Conservation (phyloP, 2,329 filamentous ascomycete species). For the Elsinoe ampelina region DNA sequence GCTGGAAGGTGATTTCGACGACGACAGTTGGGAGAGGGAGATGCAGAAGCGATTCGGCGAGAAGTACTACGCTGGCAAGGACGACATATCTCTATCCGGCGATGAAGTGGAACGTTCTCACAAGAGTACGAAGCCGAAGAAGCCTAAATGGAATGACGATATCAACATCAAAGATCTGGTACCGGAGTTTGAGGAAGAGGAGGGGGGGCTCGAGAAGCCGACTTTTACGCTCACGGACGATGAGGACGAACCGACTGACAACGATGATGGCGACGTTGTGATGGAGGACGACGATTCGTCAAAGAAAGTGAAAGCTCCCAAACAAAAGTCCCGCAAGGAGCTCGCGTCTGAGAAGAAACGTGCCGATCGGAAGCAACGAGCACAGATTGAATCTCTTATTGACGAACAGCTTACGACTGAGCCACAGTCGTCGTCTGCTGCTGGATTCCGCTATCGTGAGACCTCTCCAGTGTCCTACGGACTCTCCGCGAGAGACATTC, state of each 20-base stretch:
- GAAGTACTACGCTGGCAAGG: conserved; percentile 70
- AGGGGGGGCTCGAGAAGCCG: conserved; percentile 34
- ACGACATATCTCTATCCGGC: conserved; percentile 30
- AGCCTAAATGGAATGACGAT: conserved; percentile 91
- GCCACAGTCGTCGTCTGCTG: conserved; percentile 41
- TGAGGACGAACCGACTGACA: conserved; percentile 34
- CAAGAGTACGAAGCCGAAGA: conserved; percentile 61
- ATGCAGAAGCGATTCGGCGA: conserved; percentile 86
- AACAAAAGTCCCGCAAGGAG: conserved; percentile 37
- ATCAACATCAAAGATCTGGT: conserved; percentile 93
- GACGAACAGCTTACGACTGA: conserved; percentile 72
- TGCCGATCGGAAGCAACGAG: conserved; percentile 67
- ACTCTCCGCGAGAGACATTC: conserved; percentile 79
- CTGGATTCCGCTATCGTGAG: conserved; percentile 80
- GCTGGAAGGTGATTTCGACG: conserved; percentile 79
- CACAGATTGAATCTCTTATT: conserved; percentile 76
- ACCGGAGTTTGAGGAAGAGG: conserved; percentile 70
- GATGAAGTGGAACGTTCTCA: conserved; percentile 34
- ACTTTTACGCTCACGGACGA: conserved; percentile 49
- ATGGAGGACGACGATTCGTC: conserved; percentile 30
- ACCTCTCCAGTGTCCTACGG: conserved; percentile 86
- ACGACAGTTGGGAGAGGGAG: conserved; percentile 80
- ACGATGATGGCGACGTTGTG: conserved; percentile 29
- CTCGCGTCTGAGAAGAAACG: conserved; percentile 52
- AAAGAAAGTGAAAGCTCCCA: conserved; percentile 14